A percentile compares a stretch with the other conserved stretches of the same genome.
Evolutionary conservation across 768 basidiomycete species (phyloP).

Genomic region (Royoungia palumana): DNA sequence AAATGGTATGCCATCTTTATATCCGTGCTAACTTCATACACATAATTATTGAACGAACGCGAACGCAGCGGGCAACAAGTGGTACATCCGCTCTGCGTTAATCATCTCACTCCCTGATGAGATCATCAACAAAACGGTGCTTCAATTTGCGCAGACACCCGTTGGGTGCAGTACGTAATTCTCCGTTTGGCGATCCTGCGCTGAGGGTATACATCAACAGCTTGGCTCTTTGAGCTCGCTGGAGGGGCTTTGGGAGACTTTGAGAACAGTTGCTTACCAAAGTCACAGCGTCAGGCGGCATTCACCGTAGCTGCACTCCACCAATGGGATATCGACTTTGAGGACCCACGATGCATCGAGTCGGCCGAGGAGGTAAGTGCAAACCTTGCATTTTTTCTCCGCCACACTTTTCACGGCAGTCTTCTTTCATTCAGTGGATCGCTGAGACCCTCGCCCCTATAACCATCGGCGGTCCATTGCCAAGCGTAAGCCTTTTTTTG

Average conservation of each 20-base stretch:
- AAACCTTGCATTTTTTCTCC: background rate
- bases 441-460: conserved; percentile 65
- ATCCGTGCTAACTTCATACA: background rate
- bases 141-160: conserved; percentile 78
- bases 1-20: conserved; percentile 49
- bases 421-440: conserved; percentile 61
- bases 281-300: conserved; percentile 70
- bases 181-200: background rate
- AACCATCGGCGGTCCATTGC: conserved; percentile 76
- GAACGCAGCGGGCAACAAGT: conserved; percentile 67
- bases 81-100: conserved; percentile 88
- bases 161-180: conserved; percentile 81
- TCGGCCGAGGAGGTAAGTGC: conserved; percentile 73
- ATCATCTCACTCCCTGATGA: conserved; percentile 85
- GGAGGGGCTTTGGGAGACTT: conserved; percentile 76
- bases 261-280: conserved; percentile 71
- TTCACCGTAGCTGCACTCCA: conserved; percentile 90
- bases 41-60: background rate
- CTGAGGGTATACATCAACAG: conserved; percentile 34
- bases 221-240: conserved; percentile 90
- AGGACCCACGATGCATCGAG: conserved; percentile 75
- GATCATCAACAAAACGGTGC: conserved; percentile 77
- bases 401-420: conserved; percentile 8
- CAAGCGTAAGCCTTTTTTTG: conserved; percentile 59
- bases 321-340: conserved; percentile 85